Percentiles rank a stretch among this genome's conserved stretches.
These are phyloP conservation scores for Candida pseudofarinosa DNA, from an alignment of 805 yeast genomes.

Conservation along the genomic window DNA sequence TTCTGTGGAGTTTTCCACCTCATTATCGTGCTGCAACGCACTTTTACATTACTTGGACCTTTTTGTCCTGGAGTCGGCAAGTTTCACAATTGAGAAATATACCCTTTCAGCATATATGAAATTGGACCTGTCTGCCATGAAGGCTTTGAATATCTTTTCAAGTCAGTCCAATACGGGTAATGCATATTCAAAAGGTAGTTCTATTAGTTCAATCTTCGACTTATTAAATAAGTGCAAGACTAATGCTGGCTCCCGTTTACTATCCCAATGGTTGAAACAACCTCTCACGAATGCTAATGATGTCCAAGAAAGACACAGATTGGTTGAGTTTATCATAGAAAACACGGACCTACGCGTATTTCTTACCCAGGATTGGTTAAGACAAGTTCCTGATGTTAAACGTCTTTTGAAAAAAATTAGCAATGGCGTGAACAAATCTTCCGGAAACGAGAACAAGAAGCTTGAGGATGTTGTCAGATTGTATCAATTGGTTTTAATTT, in stretches of 20 bases:
- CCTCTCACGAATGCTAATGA: slow-evolving; percentile 67
- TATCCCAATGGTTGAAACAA: slow-evolving; percentile 94
- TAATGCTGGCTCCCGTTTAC: slow-evolving; percentile 79
- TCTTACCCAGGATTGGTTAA: slow-evolving; percentile 62
- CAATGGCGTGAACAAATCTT: slow-evolving; percentile 24
- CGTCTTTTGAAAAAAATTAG: slow-evolving; percentile 66
- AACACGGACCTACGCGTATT: slow-evolving; percentile 63
- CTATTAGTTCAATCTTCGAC: slow-evolving; percentile 62
- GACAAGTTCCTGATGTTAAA: slow-evolving; percentile 78
- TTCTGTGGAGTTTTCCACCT: slow-evolving; percentile 41
- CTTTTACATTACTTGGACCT: slow-evolving; percentile 65
- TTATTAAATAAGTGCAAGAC: slow-evolving; percentile 85
- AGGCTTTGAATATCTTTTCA: slow-evolving; percentile 85
- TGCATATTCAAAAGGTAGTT: slow-evolving; percentile 19
- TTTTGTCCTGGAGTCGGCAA: slow-evolving; percentile 53
- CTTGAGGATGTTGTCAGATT: slow-evolving; percentile 87
- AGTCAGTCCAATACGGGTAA: slow-evolving; percentile 19
- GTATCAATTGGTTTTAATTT: slow-evolving; percentile 68
- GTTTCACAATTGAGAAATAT: slow-evolving; percentile 58
- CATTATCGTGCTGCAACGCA: slow-evolving; percentile 65
- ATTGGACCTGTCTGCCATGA: slow-evolving; percentile 84
- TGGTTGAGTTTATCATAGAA: slow-evolving; percentile 72
- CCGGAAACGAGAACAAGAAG: slow-evolving; percentile 46
- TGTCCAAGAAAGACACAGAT: slow-evolving; percentile 63
- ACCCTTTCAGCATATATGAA: slow-evolving; percentile 80